These are phyloP conservation scores for Lasiodiplodia sp. DNA, from an alignment of 2,329 filamentous ascomycete genomes.

Conservation along the genomic window DNA sequence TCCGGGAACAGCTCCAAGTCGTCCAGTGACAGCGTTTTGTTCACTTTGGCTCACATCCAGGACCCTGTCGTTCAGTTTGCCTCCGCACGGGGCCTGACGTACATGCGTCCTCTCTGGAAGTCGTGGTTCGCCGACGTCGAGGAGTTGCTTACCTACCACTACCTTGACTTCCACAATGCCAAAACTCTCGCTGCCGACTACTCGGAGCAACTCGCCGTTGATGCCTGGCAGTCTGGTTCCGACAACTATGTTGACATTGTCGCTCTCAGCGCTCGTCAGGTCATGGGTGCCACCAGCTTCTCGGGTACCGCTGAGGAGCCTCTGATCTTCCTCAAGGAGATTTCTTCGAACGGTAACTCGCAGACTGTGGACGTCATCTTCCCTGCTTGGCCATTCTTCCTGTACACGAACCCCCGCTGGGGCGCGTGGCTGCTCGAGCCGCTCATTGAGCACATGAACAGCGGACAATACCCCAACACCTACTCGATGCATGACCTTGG, in stretches of 20 bases:
- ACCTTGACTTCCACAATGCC: slow-evolving; percentile 73
- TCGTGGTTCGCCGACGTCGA: slow-evolving; percentile 72
- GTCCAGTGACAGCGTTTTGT: slow-evolving; percentile 62
- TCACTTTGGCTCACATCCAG: slow-evolving; percentile 79
- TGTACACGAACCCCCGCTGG: slow-evolving; percentile 85
- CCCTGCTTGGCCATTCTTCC: slow-evolving; percentile 83
- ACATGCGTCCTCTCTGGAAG: slow-evolving; percentile 81
- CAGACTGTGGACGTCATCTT: slow-evolving; percentile 91
- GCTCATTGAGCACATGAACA: slow-evolving; percentile 80
- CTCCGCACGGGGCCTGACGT: slow-evolving; percentile 74
- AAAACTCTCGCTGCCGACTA: slow-evolving; percentile 73
- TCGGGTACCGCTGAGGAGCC: slow-evolving; percentile 74
- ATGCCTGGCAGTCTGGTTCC: slow-evolving; percentile 77
- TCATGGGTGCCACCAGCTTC: slow-evolving; percentile 79
- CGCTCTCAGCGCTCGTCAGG: slow-evolving; percentile 78
- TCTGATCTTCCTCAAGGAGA: slow-evolving; percentile 83
- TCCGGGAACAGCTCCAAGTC: slow-evolving; percentile 33
- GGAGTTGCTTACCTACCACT: slow-evolving; percentile 77
- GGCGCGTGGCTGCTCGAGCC: slow-evolving; percentile 81
- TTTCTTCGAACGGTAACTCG: slow-evolving; percentile 83
- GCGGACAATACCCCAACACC: slow-evolving; percentile 82
- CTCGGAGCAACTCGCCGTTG: slow-evolving; percentile 71
- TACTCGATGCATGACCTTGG: slow-evolving; percentile 83
- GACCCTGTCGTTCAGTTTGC: slow-evolving; percentile 82
- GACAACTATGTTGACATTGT: slow-evolving; percentile 79